phyloP scores from a whole-genome alignment of 352 stramenopile genomes.

The Globisporangium recalcitrans region DNA sequence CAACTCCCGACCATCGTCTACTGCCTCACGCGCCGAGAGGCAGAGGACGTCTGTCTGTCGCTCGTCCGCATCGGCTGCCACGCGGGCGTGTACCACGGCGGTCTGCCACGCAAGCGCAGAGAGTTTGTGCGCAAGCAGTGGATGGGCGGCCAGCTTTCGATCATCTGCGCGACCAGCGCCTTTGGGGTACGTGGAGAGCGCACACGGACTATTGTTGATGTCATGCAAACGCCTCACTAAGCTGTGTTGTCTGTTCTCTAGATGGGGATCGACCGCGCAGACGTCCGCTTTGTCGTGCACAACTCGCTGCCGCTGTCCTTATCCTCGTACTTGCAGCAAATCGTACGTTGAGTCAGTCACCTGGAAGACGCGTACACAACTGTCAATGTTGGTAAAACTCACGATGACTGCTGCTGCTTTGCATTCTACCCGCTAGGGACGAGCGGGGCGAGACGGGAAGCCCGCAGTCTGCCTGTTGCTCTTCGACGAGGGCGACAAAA shows the following conservation, averaged over 20 bases:
- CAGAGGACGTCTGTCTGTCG: slow-evolving; percentile 47
- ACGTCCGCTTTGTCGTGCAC: slow-evolving; percentile 76
- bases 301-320: slow-evolving; percentile 63
- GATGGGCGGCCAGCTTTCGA: slow-evolving; percentile 64
- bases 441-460: slow-evolving; percentile 59
- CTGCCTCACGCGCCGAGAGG: slow-evolving; percentile 68
- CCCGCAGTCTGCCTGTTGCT: slow-evolving; percentile 48
- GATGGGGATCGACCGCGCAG: slow-evolving; percentile 77
- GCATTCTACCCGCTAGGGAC: slow-evolving; percentile 30
- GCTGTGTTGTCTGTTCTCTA: slow-evolving; percentile 23
- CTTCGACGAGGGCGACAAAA: slow-evolving; percentile 54
- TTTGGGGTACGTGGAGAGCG: slow-evolving; percentile 78
- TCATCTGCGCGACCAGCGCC: slow-evolving; percentile 75
- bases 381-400: background rate
- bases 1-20: slow-evolving; percentile 57
- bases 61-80: slow-evolving; percentile 46
- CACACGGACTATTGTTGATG: too few relatives aligned
- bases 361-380: background rate
- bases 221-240: too few relatives aligned
- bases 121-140: slow-evolving; percentile 77
- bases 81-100: slow-evolving; percentile 71
- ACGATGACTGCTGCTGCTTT: background rate
- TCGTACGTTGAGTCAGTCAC: slow-evolving; percentile 31
- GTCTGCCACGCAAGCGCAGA: slow-evolving; percentile 41
- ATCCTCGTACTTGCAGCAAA: slow-evolving; percentile 71